Percentiles rank a stretch among this genome's conserved stretches.
Conservation (phyloP, 495 filamentous ascomycete genomes). For the Penicillium maclennaniae region DNA sequence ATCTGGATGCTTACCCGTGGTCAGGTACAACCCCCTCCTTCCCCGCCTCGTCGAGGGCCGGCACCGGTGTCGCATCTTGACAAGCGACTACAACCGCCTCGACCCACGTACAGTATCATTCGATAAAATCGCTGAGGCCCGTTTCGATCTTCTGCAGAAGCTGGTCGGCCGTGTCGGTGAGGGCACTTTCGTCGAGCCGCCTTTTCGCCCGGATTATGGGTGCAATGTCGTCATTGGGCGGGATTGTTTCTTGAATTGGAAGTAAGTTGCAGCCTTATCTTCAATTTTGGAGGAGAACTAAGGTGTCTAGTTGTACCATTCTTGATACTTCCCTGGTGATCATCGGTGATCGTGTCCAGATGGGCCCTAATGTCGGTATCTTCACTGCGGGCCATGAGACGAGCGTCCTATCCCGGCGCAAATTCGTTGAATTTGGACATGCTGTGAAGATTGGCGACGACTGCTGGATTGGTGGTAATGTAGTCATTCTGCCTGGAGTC, state of each 20-base stretch:
- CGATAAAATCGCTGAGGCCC: constrained; percentile 30
- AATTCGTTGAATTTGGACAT: constrained; percentile 65
- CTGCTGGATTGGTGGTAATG: constrained; percentile 77
- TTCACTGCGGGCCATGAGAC: constrained; percentile 67
- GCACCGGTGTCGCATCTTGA: constrained; percentile 40
- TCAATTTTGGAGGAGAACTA: not conserved
- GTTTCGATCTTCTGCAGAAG: constrained; percentile 36
- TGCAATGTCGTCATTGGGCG: constrained; percentile 50
- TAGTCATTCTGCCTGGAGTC: constrained; percentile 67
- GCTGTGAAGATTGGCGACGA: constrained; percentile 72
- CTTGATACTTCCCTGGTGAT: constrained; percentile 71
- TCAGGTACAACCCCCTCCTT: constrained; percentile 41
- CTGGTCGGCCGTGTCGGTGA: constrained; percentile 43
- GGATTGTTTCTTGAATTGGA: constrained; percentile 52
- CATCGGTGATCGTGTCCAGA: constrained; percentile 67
- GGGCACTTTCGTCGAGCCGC: constrained; percentile 47
- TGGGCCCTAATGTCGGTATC: constrained; percentile 68
- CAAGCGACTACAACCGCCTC: constrained; percentile 46
- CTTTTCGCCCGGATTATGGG: constrained; percentile 52
- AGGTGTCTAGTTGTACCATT: constrained; percentile 9
- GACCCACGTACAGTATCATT: constrained; percentile 38
- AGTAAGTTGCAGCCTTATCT: constrained; percentile 24
- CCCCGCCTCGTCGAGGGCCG: constrained; percentile 41
- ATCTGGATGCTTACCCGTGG: not conserved
- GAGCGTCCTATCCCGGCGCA: constrained; percentile 57